Evolutionary conservation across 441 rosid genomes (phyloP).

Genomic region (Brassica hybrid): DNA sequence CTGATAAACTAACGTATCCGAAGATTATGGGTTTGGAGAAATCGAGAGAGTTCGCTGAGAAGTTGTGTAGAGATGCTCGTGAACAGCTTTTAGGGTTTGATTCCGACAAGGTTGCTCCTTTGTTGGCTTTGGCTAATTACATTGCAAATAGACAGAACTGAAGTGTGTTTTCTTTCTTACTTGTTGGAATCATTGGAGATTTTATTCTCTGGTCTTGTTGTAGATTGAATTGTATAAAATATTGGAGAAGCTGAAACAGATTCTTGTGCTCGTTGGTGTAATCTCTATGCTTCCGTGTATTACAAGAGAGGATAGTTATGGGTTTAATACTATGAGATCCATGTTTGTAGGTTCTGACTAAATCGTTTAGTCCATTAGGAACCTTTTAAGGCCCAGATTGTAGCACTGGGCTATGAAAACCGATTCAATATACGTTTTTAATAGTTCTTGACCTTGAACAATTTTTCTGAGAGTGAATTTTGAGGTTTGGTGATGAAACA

Average conservation of each 20-base stretch:
- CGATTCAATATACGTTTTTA: neutral
- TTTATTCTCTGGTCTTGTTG: neutral
- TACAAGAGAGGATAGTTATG: constrained; percentile 9
- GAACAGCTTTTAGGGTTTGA: constrained; percentile 68
- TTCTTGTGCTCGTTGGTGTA: constrained; percentile 15
- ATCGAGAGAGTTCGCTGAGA: constrained; percentile 72
- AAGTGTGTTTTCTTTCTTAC: neutral
- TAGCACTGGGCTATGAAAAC: neutral
- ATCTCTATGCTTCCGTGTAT: constrained; percentile 19
- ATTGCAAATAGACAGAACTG: constrained; percentile 83
- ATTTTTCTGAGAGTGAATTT: constrained; percentile 7
- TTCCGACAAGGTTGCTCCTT: constrained; percentile 72
- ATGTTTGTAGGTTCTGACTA: neutral
- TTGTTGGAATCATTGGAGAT: constrained; percentile 1
- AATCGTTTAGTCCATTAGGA: neutral
- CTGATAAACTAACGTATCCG: constrained; percentile 80
- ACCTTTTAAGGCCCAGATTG: neutral
- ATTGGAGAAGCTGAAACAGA: neutral
- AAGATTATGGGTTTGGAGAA: constrained; percentile 86
- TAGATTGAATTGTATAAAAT: constrained; percentile 18
- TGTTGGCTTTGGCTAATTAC: constrained; percentile 88
- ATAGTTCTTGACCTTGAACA: neutral
- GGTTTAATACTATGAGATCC: neutral
- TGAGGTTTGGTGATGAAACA: constrained; percentile 23
- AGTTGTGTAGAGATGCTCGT: constrained; percentile 70